Percentiles rank a stretch among this genome's conserved stretches.
These are phyloP conservation scores for Beauveria varroae DNA, from an alignment of 2,329 filamentous ascomycete species.

Conservation along the genomic window DNA sequence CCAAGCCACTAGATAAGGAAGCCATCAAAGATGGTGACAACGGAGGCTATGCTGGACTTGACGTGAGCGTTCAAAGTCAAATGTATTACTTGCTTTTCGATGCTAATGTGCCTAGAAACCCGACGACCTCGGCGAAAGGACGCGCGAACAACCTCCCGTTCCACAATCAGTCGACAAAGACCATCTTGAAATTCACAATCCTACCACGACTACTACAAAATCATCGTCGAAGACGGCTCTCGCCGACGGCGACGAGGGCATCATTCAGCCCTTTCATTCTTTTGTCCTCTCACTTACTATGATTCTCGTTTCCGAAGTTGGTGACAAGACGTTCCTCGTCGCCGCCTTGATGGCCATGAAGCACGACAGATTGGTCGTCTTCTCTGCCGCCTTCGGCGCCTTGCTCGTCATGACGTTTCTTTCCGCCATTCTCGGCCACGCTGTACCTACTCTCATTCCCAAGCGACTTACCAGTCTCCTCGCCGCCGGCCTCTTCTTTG, in stretches of 20 bases:
- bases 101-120: conserved; percentile 55
- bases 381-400: conserved; percentile 88
- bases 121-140: conserved; percentile 68
- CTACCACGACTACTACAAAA: conserved; percentile 16
- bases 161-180: conserved; percentile 59
- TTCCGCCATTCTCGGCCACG: conserved; percentile 86
- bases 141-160: conserved; percentile 64
- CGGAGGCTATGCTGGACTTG: conserved; percentile 29
- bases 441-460: conserved; percentile 81
- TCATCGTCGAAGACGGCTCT: conserved; percentile 20
- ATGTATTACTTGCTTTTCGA: too few species aligned
- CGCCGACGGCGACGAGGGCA: conserved; percentile 39
- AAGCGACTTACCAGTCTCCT: conserved; percentile 86
- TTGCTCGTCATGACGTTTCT: conserved; percentile 91
- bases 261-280: conserved; percentile 79
- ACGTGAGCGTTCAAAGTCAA: conserved; percentile 22
- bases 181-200: conserved; percentile 45
- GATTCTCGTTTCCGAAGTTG: conserved; percentile 95
- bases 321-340: conserved; percentile 97
- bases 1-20: conserved; percentile 28
- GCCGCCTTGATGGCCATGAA: conserved; percentile 99
- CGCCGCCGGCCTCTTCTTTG: conserved; percentile 75
- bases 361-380: conserved; percentile 86
- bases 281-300: conserved; percentile 89
- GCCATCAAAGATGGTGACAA: conserved; percentile 33